Evolutionary conservation across 2,329 filamentous ascomycete species (phyloP), one percentile per base, ranked within the genome.

Genomic region (Exophiala sideris): DNA sequence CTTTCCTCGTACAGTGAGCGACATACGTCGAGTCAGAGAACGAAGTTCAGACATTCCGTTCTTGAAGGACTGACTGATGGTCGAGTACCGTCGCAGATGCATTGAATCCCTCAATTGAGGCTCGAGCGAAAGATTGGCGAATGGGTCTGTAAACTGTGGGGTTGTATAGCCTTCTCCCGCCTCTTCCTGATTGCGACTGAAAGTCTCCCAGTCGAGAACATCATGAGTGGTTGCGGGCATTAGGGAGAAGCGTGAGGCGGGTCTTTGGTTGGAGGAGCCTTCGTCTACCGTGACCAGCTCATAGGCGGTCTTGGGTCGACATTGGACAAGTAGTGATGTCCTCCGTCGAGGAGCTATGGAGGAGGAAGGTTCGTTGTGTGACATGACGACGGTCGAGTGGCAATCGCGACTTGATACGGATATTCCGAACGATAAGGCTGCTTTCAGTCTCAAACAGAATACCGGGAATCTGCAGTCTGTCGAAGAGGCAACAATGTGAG

Each of bases 251-350:
- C 57, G 48, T 16, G 58, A 56, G 34, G 35, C 52, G 42, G 51
- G 60, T 42, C 49, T 41, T 29, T 20, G 20, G 5, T 38, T 14
- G 10, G 41, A 29, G 20, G 38, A 20, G 29, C 38, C 39, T 12
- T 55, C 41, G 32, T 48, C 39, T 21, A 50, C 48, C 7, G 46
- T 21, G 7, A 52, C 12, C 39, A 21, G 24, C 20, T 56, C 50
- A 46, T 49, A 55, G 4, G 71, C 65, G 5, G 71, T 74, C 21
- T 67, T 67, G 11, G 73, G 70, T 42, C 72, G 70, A 48, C 65
- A 51, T 54, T 65, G 67, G 49, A 70, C 61, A 10, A 71, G 68
- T 35, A 75, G 57, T 12, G 73, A 75, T 29, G 71, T 66, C 57
- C 70, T 68, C 54, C 70, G 69, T 32, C 66, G 65, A 35, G 68